Conservation (phyloP, 176 grass and related monocot genomes). For the Musa itinerans region DNA sequence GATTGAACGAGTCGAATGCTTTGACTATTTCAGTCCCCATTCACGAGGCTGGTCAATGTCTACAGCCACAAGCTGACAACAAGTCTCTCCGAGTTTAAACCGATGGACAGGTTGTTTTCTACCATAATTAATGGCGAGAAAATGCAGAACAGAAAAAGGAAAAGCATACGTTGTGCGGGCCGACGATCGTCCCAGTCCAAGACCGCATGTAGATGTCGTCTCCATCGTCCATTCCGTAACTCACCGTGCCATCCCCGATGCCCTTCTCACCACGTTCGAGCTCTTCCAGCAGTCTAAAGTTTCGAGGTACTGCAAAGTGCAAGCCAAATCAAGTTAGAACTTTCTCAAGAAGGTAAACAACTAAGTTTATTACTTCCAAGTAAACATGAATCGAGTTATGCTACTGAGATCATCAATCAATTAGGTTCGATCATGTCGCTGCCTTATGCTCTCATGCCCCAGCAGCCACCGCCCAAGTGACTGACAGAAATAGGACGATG, state of each 20-base stretch:
- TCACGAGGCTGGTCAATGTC: neutral
- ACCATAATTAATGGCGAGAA: neutral
- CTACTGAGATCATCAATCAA: neutral
- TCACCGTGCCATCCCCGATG: conserved; percentile 44
- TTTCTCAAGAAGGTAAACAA: neutral
- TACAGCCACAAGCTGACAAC: neutral
- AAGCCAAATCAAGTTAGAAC: neutral
- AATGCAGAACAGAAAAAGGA: too few relatives aligned
- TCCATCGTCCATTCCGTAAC: conserved; percentile 50
- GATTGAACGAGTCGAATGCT: too few relatives aligned
- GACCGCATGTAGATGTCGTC: conserved; percentile 80
- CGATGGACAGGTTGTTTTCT: too few relatives aligned
- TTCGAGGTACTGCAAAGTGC: conserved; percentile 29
- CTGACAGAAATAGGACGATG: too few relatives aligned
- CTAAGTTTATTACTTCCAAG: neutral
- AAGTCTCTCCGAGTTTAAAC: too few relatives aligned
- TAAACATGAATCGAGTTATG: neutral
- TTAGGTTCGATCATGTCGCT: too few relatives aligned
- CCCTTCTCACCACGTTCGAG: conserved; percentile 54
- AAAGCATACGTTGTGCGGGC: conserved; percentile 38
- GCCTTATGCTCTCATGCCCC: neutral
- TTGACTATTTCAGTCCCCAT: too few relatives aligned
- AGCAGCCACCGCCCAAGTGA: neutral
- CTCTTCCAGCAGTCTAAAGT: conserved; percentile 48
- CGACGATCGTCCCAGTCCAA: conserved; percentile 65